phyloP scores from a whole-genome alignment of 2,329 filamentous ascomycete genomes.

The Calonectria hawksworthii region DNA sequence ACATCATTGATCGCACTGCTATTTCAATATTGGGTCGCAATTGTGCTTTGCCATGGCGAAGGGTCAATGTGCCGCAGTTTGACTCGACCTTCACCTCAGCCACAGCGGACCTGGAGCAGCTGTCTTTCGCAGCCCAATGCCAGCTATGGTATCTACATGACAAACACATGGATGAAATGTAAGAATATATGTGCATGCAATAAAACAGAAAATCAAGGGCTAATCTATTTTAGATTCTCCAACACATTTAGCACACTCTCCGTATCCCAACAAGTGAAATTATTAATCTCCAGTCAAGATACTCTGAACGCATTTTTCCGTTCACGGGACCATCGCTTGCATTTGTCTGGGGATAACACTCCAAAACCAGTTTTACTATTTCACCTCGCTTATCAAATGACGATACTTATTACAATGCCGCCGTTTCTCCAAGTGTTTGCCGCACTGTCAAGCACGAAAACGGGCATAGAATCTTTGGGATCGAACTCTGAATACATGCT shows the following conservation, averaged over 20 bases:
- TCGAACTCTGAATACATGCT: constrained; percentile 1
- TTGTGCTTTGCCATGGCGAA: constrained; percentile 9
- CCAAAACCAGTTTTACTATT: constrained; percentile 7
- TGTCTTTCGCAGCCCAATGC: constrained; percentile 6
- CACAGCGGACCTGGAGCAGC: neutral
- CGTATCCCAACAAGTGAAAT: neutral
- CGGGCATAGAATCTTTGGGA: neutral
- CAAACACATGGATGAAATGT: constrained; percentile 10
- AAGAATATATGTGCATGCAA: neutral
- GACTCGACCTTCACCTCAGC: constrained; percentile 1
- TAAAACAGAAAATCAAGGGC: neutral
- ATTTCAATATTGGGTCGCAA: constrained; percentile 2
- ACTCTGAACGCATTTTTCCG: constrained; percentile 4
- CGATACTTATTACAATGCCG: constrained; percentile 1
- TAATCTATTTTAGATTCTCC: neutral
- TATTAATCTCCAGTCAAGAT: constrained; percentile 12
- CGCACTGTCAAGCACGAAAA: neutral
- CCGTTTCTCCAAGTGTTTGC: constrained; percentile 12
- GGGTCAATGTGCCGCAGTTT: constrained; percentile 11
- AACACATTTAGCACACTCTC: neutral
- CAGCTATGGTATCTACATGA: constrained; percentile 2
- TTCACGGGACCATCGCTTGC: constrained; percentile 3
- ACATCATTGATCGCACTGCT: constrained; percentile 9
- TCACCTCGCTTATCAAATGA: constrained; percentile 13
- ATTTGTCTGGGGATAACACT: neutral